phyloP scores from a whole-genome alignment of 306 rosid species.

The Fragaria vesca region DNA sequence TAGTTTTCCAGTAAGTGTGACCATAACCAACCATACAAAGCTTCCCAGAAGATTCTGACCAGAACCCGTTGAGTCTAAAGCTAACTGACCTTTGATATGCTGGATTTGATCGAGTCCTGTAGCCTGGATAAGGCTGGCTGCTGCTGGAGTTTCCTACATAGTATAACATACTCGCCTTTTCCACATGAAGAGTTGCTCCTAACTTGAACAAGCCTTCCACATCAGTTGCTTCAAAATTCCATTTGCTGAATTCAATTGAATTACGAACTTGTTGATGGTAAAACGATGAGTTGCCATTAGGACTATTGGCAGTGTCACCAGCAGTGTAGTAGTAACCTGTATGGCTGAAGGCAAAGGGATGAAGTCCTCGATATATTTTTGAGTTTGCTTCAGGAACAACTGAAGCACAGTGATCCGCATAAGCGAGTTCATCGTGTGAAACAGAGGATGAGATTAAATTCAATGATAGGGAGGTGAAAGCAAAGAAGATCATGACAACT shows the following conservation, averaged over 20 bases:
- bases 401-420: conserved; percentile 45
- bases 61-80: conserved; percentile 33
- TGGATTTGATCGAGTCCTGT: background rate
- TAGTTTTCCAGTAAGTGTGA: background rate
- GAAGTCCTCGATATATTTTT: background rate
- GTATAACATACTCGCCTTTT: conserved; percentile 4
- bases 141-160: conserved; percentile 19
- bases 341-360: background rate
- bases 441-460: conserved; percentile 22
- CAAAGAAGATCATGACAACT: conserved; percentile 22
- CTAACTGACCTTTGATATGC: background rate
- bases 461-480: conserved; percentile 15
- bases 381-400: conserved; percentile 31
- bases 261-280: background rate
- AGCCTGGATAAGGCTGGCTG: background rate
- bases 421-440: conserved; percentile 17
- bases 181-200: conserved; percentile 21
- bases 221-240: conserved; percentile 22
- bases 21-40: conserved; percentile 40
- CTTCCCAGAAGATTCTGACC: conserved; percentile 43
- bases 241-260: conserved; percentile 14
- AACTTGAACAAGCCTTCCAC: conserved; percentile 32
- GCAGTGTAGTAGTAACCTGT: conserved; percentile 45
- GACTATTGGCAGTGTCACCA: conserved; percentile 4
- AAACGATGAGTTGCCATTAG: background rate